Base-by-base conservation (phyloP, 2,329 filamentous ascomycete genomes). In the Madurella mycetomatis region DNA sequence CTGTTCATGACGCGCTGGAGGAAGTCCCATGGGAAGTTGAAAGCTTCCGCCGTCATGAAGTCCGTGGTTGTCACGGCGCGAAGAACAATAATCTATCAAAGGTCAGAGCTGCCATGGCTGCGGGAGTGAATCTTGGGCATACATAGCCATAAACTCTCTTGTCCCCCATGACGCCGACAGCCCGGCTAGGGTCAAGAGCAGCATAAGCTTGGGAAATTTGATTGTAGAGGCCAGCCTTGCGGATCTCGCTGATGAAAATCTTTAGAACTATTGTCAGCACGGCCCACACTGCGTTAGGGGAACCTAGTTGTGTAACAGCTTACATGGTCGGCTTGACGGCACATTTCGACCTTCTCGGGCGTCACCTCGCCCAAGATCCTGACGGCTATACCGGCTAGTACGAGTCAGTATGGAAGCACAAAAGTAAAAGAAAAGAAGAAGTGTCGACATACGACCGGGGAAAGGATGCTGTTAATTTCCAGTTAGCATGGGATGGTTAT, bases 331-430 rank as follows among this genome's bases (percentile, higher is more conserved):
- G 88, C 88, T 67, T 87, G 76, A n/a, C 88, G 76, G 2, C 84
- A 89, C 59, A 95, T 94, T 52, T 83, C 82, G 15, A 96, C 86
- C 41, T 87, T 82, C 67, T 92, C 87, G 2, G 78, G 79, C 1
- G 89, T 95, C 13, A 96, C 85, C 63, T 95, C 91, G 37, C 92
- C 92, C 1, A 96, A 76, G 56, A 96, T 86, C 50, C 89, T 81
- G 62, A 94, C 88, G 13, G 82, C 90, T 57, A 95, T 83, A 49
- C 73, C 80, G 0, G 76, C 56, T 58, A 25, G 32, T 9, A 30
- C 5, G 5, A 11, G 52, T 58, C 34, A 58, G 56, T 48, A 4
- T 5, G 72, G 2, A 13, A 44, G 13, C 31, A 18, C 18, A 41
- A 8, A 1, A 39, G 2, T 12, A 9, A 31, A 34, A 15, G n/a